phyloP scores from a whole-genome alignment of 805 yeast species.

The Candida railenensis region DNA sequence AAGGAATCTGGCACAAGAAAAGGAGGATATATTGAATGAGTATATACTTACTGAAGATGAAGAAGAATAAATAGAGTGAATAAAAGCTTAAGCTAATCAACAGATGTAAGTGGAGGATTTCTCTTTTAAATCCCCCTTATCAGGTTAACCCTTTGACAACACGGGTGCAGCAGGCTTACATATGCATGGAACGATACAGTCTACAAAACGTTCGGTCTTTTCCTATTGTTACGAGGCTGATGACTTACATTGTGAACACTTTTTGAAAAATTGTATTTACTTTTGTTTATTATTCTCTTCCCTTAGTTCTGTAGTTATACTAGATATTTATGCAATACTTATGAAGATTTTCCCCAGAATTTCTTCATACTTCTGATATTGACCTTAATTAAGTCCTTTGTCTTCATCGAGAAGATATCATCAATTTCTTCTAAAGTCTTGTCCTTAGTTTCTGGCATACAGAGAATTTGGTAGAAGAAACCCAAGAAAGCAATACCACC shows the following conservation, averaged over 20 bases:
- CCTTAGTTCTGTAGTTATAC: no score
- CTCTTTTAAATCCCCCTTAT: no score
- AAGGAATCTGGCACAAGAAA: slow-evolving; percentile 23
- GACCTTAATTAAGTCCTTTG: slow-evolving; percentile 34
- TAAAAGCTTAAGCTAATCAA: neutral
- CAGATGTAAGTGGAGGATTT: no score
- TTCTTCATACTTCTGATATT: slow-evolving; percentile 32
- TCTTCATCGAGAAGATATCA: slow-evolving; percentile 53
- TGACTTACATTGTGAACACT: no score
- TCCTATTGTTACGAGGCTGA: no score
- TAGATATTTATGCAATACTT: neutral
- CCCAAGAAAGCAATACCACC: slow-evolving; percentile 66
- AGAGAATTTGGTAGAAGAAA: slow-evolving; percentile 49
- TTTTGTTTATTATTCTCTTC: neutral
- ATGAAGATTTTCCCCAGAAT: slow-evolving; percentile 9
- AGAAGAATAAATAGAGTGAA: slow-evolving; percentile 2
- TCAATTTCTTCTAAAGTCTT: slow-evolving; percentile 73
- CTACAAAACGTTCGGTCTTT: no score
- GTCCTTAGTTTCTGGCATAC: slow-evolving; percentile 73
- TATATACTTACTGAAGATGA: slow-evolving; percentile 45
- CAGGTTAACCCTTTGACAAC: no score
- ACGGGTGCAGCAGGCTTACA: no score
- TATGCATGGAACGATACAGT: no score
- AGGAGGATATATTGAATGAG: slow-evolving; percentile 45
- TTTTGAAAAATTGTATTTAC: neutral